Percentiles rank a stretch among this genome's conserved stretches.
Conservation (phyloP, 148 eudicot genomes). For the Cornus kousa region DNA sequence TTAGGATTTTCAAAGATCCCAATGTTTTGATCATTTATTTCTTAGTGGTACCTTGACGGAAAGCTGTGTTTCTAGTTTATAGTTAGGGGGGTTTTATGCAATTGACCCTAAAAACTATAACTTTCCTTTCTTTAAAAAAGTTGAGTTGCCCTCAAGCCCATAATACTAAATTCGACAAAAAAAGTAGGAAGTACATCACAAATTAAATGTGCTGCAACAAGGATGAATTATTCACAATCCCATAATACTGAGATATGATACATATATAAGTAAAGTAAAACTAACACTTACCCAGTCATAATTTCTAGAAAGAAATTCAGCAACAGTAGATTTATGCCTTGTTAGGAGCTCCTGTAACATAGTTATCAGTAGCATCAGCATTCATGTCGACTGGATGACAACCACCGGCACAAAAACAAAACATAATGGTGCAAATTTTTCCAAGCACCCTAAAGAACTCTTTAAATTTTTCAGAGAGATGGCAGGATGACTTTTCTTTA, state of each 20-base stretch:
- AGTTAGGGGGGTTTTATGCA: too few species aligned
- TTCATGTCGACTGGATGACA: background rate
- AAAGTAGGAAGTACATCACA: background rate
- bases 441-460: background rate
- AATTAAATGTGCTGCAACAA: background rate
- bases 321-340: constrained; percentile 48
- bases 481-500: background rate
- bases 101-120: too few species aligned
- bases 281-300: constrained; percentile 30
- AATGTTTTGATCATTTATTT: too few species aligned
- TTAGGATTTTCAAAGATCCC: too few species aligned
- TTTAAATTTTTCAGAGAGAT: background rate
- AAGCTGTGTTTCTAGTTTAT: too few species aligned
- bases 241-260: background rate
- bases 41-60: too few species aligned
- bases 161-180: too few species aligned
- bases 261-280: background rate
- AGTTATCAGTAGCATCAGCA: background rate
- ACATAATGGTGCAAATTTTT: background rate
- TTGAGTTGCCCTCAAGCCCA: background rate
- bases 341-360: constrained; percentile 42
- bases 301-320: constrained; percentile 39
- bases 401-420: background rate
- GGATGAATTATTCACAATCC: background rate
- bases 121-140: too few species aligned